A percentile compares a stretch with the other conserved stretches of the same genome.
These are phyloP conservation scores for Hymenochaete sp. DNA, from an alignment of 1,284 basidiomycete genomes.

Conservation along the genomic window DNA sequence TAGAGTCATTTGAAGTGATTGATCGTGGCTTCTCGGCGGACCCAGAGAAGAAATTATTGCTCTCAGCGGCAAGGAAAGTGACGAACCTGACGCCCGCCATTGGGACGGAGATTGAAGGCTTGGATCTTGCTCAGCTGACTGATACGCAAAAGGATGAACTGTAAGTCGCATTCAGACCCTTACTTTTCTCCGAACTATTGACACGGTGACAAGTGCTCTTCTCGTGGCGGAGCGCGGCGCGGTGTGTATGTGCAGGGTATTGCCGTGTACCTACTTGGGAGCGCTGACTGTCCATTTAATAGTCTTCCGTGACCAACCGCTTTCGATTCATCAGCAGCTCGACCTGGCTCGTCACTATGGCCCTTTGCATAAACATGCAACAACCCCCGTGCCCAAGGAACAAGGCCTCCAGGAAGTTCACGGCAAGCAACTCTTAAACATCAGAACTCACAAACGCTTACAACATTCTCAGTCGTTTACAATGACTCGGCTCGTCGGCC, in stretches of 20 bases:
- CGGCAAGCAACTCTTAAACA: constrained; percentile 35
- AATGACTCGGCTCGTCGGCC: constrained; percentile 62
- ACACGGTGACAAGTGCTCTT: constrained; percentile 39
- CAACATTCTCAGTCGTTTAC: constrained; percentile 46
- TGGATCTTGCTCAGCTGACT: constrained; percentile 21
- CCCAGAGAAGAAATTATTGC: constrained; percentile 19
- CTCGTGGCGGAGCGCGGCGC: constrained; percentile 63
- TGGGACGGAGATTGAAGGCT: constrained; percentile 20
- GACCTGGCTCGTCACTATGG: constrained; percentile 67
- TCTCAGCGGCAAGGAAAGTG: constrained; percentile 21
- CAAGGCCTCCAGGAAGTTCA: constrained; percentile 72
- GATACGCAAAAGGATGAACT: constrained; percentile 23
- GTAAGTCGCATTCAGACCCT: constrained; percentile 3
- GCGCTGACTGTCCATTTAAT: constrained; percentile 21
- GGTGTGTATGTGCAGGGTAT: constrained; percentile 43
- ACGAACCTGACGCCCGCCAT: constrained; percentile 21
- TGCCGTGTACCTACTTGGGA: background rate
- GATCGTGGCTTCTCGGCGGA: constrained; percentile 47
- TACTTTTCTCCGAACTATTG: constrained; percentile 1
- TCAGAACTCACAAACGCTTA: constrained; percentile 22
- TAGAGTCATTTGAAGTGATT: constrained; percentile 46
- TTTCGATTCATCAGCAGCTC: constrained; percentile 62
- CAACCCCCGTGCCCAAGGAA: constrained; percentile 63
- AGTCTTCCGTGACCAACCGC: constrained; percentile 69
- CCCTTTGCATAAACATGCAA: constrained; percentile 76